Evolutionary conservation across 352 stramenopile species (phyloP).

Genomic region (Phytophthora boehmeriae): DNA sequence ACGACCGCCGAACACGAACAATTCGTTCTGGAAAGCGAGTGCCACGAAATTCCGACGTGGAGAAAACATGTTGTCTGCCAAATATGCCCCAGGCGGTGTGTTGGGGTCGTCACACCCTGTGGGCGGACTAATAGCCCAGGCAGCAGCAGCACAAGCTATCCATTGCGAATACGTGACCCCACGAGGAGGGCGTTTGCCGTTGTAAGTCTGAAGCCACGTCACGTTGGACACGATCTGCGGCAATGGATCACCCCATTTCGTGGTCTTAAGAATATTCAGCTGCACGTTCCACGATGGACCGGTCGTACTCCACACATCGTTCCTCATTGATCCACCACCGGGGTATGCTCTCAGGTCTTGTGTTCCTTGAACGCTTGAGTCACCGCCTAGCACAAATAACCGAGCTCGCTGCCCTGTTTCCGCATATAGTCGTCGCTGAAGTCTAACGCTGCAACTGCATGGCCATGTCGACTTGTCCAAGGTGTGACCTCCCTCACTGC

Average conservation of each 20-base stretch:
- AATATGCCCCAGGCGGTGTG: constrained; percentile 60
- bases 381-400: constrained; percentile 73
- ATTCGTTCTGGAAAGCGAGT: constrained; percentile 59
- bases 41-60: constrained; percentile 72
- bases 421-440: constrained; percentile 54
- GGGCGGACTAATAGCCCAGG: constrained; percentile 57
- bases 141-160: constrained; percentile 65
- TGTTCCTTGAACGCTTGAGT: constrained; percentile 68
- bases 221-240: constrained; percentile 71
- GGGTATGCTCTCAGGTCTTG: constrained; percentile 79
- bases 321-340: constrained; percentile 60
- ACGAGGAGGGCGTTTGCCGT: constrained; percentile 60
- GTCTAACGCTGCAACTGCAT: constrained; percentile 64
- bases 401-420: constrained; percentile 54
- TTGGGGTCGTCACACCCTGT: constrained; percentile 64
- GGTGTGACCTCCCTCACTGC: constrained; percentile 55
- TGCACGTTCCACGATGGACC: constrained; percentile 56
- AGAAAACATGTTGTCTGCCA: constrained; percentile 83
- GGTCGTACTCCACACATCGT: constrained; percentile 81
- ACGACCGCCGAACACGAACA: constrained; percentile 66
- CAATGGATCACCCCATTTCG: constrained; percentile 73
- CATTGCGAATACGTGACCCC: constrained; percentile 67
- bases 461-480: constrained; percentile 69
- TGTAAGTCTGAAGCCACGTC: constrained; percentile 77
- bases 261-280: constrained; percentile 67